Base-by-base conservation (phyloP, 169 alveolate species). In the Plasmodium malariae region DNA sequence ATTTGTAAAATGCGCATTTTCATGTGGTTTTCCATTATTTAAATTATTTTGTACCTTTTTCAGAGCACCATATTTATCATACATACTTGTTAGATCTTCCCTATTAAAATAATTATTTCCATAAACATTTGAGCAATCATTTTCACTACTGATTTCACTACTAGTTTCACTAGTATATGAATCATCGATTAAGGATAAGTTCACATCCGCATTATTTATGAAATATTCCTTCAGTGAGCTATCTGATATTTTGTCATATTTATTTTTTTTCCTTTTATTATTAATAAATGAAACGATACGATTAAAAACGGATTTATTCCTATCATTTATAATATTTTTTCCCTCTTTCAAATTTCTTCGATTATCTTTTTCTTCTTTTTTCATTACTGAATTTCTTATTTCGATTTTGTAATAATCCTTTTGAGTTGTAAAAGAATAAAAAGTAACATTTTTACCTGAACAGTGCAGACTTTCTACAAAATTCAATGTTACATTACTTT, bases 91-190 rank as follows among this genome's bases (percentile, higher is more conserved):
- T 21, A 4, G 37, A 19, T 43, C 59, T 24, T 0, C 24, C 11
- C 21, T 21, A 3, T 0, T 43, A 9, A 11, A 28, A 2, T 6
- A 14, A 17, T 21, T 40, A 45, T 69, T 24, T 7, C 40, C 43
- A 0, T 19, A 32, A 19, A 30, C 14, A 45, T 40, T 7, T 0
- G 57, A 30, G 19, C 12, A 17, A 30, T 24, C 57, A 74, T 74
- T 60, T 36, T 59, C 73, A 49, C 74, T 59, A 30, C 73, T 57
- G n/a, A 60, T 59, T 9, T 74, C 74, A 57, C 80, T 80, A 37
- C 83, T 80, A 14, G 90, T 80, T 80, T 80, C 83, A 57, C 83
- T 80, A 30, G 73, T 36, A 59, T 80, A 80, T 21, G 90, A 80
- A 67, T 80, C 90, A 54, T 80, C 83, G 34, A 17, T 17, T 34